These are phyloP conservation scores for Mycena citricolor DNA, from an alignment of 1,284 basidiomycete genomes.

Conservation along the genomic window DNA sequence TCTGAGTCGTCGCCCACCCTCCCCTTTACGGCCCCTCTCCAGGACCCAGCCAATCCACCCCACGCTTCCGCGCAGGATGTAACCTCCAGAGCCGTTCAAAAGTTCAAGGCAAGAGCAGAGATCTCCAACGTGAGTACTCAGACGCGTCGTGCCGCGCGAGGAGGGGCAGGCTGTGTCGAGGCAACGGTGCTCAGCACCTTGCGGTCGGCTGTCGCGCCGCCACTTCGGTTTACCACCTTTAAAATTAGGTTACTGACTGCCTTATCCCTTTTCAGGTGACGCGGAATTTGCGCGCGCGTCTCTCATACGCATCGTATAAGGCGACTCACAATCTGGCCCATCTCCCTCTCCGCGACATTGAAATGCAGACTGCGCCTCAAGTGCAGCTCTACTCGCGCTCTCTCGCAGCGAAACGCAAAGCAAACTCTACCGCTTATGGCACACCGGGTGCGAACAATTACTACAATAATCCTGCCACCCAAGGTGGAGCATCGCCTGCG, in stretches of 20 bases:
- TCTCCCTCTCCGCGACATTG: constrained; percentile 65
- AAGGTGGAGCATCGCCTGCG: constrained; percentile 33
- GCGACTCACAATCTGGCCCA: constrained; percentile 68
- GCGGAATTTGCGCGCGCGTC: constrained; percentile 70
- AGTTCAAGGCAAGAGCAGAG: constrained; percentile 72
- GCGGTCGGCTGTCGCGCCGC: neutral
- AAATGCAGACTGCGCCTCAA: constrained; percentile 51
- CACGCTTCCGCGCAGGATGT: constrained; percentile 42
- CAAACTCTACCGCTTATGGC: constrained; percentile 23
- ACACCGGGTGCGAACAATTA: constrained; percentile 36
- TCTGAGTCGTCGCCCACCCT: constrained; percentile 70
- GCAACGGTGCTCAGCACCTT: too few relatives aligned
- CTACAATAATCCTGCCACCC: constrained; percentile 50
- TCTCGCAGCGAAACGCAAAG: constrained; percentile 59
- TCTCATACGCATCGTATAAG: constrained; percentile 80
- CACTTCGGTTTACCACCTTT: neutral
- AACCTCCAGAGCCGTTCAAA: constrained; percentile 66
- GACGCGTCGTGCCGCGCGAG: constrained; percentile 57
- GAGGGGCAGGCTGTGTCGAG: too few relatives aligned
- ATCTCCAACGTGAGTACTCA: constrained; percentile 64
- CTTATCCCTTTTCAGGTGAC: constrained; percentile 54
- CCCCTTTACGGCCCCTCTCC: constrained; percentile 39
- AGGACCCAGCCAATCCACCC: constrained; percentile 36
- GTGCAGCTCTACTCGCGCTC: constrained; percentile 44
- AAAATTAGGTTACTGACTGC: constrained; percentile 1